These are phyloP conservation scores for Fraxinus xanthoxyloides DNA, from an alignment of 305 asterid species.

Conservation along the genomic window DNA sequence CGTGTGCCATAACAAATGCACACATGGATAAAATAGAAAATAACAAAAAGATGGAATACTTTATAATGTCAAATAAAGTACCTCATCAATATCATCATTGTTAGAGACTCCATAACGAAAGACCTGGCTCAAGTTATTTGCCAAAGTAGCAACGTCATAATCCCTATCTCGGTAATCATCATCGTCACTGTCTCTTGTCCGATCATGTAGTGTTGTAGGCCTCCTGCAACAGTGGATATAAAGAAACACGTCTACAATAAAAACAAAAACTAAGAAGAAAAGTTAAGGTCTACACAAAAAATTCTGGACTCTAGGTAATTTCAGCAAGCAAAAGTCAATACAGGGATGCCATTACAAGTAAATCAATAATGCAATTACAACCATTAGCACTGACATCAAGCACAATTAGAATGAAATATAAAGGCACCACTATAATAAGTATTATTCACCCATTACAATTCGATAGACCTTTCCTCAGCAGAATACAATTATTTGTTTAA, in stretches of 20 bases:
- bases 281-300: not conserved
- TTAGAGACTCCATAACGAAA: conserved; percentile 61
- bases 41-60: not conserved
- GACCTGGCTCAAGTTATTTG: conserved; percentile 68
- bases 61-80: conserved; percentile 12
- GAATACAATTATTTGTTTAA: not conserved
- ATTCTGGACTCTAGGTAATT: not conserved
- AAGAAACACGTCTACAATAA: conserved; percentile 5
- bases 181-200: conserved; percentile 64
- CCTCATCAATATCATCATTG: conserved; percentile 60
- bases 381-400: not conserved
- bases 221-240: conserved; percentile 48
- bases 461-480: not conserved
- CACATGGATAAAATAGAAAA: not conserved
- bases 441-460: not conserved
- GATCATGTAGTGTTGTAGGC: conserved; percentile 62
- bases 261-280: not conserved
- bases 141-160: conserved; percentile 69
- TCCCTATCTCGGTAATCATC: conserved; percentile 72
- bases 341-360: not conserved
- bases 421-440: not conserved
- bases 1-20: not conserved
- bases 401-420: not conserved
- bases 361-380: not conserved
- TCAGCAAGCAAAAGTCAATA: not conserved